Conservation (phyloP, 129 eudicot species). For the Glebionis coronaria region DNA sequence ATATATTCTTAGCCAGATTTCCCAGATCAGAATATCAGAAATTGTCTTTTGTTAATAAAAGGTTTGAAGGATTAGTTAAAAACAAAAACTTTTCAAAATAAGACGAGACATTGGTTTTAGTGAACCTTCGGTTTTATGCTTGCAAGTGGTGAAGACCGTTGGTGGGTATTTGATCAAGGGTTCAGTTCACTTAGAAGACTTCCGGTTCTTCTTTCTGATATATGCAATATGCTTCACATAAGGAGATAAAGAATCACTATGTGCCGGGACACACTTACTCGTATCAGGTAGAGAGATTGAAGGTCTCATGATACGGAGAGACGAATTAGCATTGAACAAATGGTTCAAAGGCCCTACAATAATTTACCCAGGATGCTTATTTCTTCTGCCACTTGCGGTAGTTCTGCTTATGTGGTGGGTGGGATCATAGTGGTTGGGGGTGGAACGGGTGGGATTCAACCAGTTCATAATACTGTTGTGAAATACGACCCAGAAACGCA, state of each 20-base stretch:
- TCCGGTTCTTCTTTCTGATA: conserved; percentile 61
- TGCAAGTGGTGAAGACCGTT: conserved; percentile 59
- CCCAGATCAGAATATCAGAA: conserved; percentile 77
- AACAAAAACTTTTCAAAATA: conserved; percentile 53
- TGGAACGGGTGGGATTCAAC: conserved; percentile 26
- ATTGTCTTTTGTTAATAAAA: conserved; percentile 45
- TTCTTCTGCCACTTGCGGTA: conserved; percentile 80
- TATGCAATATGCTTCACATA: conserved; percentile 58
- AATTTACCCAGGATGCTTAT: conserved; percentile 73
- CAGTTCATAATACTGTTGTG: conserved; percentile 57
- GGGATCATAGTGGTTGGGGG: conserved; percentile 38
- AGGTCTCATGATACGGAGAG: conserved; percentile 65
- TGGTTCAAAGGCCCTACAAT: conserved; percentile 81
- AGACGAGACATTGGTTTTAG: conserved; percentile 41
- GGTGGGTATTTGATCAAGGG: conserved; percentile 78
- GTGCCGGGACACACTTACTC: conserved; percentile 90
- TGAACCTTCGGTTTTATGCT: conserved; percentile 74
- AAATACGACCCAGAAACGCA: conserved; percentile 54
- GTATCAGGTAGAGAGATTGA: conserved; percentile 71
- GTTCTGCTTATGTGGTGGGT: conserved; percentile 72
- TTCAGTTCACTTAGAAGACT: conserved; percentile 57
- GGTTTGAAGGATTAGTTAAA: conserved; percentile 40
- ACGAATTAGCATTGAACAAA: conserved; percentile 51
- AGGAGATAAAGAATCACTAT: conserved; percentile 75
- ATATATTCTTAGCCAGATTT: conserved; percentile 64